Base-by-base conservation (phyloP, 2,329 filamentous ascomycete genomes). In the Tolypocladium guangdongense region DNA sequence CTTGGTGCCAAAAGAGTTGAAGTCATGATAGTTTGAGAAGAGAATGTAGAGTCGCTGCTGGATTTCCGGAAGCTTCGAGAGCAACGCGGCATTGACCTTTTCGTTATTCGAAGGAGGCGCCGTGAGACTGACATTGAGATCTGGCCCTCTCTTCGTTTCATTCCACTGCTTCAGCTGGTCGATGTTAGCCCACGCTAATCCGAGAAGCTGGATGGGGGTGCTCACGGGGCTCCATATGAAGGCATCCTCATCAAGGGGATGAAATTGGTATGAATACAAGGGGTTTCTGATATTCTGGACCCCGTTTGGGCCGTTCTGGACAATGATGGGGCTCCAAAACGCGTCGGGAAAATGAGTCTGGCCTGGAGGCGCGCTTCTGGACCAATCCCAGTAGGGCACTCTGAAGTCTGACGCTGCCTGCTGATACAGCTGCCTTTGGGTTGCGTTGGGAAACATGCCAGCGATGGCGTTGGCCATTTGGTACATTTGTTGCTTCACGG, bases 1-100 rank as follows among this genome's bases (percentile, higher is more conserved):
- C 63, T 87, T 83, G 62, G 84, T 90, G 60, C 84, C 83, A 63
- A 90, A 88, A 18, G 78, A 73, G 18, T 80, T 80, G 63, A 84
- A 88, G 58, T 88, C 79, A 47, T 78, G 73, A 63, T 87, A 88
- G 54, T 78, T 81, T 10, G 83, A 81, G 57, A 87, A 80, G 1
- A 90, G 72, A 51, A 81, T 83, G 60, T 83, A 86, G 2, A 90
- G 72, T 14, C 88, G 77, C 57, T 82, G 75, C 61, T 83, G 78
- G 38, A 84, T 74, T 16, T 76, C 76, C 2, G 72, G 66, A 6
- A 81, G 72, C 56, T 77, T 79, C 30, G 72, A 57, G 6, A 69
- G 56, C 24, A 71, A 60, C 0, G 76, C 72, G 14, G 71, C 62
- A 14, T 75, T 78, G 33, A 86, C 76, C 22, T 75, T 67, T 4